Percentiles rank a stretch among this genome's conserved stretches.
Evolutionary conservation across 148 eudicot genomes (phyloP).

Genomic region (Silene uniflora): DNA sequence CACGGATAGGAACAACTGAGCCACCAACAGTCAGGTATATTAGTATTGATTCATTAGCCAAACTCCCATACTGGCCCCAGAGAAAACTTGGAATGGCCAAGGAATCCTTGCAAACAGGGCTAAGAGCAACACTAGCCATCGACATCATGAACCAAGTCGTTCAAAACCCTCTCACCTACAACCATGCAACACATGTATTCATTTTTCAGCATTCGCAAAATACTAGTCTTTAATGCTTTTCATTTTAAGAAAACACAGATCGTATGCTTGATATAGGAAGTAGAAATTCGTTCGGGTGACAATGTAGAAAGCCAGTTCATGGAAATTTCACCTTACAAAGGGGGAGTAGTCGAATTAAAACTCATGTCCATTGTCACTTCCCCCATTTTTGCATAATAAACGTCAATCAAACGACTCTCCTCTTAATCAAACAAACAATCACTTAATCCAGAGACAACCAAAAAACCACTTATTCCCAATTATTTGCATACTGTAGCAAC

Average conservation of each 20-base stretch:
- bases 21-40: constrained; percentile 60
- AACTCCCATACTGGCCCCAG: constrained; percentile 28
- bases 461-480: background rate
- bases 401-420: background rate
- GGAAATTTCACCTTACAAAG: no score
- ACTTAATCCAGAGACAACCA: background rate
- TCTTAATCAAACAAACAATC: background rate
- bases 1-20: constrained; percentile 60
- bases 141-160: constrained; percentile 28
- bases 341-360: no score
- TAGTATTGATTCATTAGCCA: constrained; percentile 49
- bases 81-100: constrained; percentile 23
- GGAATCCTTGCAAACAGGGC: constrained; percentile 33
- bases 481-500: background rate
- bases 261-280: no score
- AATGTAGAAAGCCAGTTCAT: no score
- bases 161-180: constrained; percentile 29
- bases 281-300: no score
- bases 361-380: background rate
- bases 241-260: background rate
- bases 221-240: background rate
- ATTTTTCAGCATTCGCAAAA: background rate
- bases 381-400: background rate
- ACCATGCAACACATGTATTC: constrained; percentile 18
- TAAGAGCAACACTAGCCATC: constrained; percentile 37